Percentiles rank a stretch among this genome's conserved stretches.
These are phyloP conservation scores for Echinochloa phyllopogon DNA, from an alignment of 176 grass and related monocot species.

Conservation along the genomic window DNA sequence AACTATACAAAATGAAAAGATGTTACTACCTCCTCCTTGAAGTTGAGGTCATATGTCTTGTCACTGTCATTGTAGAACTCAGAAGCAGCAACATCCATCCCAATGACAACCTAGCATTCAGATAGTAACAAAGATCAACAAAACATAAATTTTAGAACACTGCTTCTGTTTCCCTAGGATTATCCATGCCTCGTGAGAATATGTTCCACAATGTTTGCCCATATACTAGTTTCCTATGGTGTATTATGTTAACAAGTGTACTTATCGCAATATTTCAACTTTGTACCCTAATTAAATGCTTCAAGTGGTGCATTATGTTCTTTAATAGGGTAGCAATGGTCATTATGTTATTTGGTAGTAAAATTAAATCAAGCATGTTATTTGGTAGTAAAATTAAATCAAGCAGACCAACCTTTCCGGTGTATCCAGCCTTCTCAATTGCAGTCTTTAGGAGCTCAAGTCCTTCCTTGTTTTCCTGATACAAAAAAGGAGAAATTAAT, in stretches of 20 bases:
- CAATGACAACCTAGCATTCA: slow-evolving; percentile 75
- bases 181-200: not conserved
- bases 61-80: slow-evolving; percentile 84
- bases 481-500: not conserved
- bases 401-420: slow-evolving; percentile 62
- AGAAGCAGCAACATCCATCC: slow-evolving; percentile 97
- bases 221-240: too few species aligned
- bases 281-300: too few species aligned
- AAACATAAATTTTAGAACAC: not conserved
- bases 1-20: not conserved
- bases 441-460: slow-evolving; percentile 92
- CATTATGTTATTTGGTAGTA: too few species aligned
- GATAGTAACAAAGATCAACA: not conserved
- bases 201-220: not conserved
- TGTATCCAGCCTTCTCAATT: slow-evolving; percentile 95
- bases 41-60: slow-evolving; percentile 86
- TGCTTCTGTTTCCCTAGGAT: not conserved
- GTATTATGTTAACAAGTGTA: too few species aligned
- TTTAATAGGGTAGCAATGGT: too few species aligned
- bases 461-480: slow-evolving; percentile 95
- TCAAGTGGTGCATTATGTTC: too few species aligned
- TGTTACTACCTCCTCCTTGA: slow-evolving; percentile 78
- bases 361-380: not conserved
- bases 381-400: not conserved
- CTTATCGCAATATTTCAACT: too few species aligned